phyloP scores from a whole-genome alignment of 1,284 basidiomycete species.

The Baeospora myosura region DNA sequence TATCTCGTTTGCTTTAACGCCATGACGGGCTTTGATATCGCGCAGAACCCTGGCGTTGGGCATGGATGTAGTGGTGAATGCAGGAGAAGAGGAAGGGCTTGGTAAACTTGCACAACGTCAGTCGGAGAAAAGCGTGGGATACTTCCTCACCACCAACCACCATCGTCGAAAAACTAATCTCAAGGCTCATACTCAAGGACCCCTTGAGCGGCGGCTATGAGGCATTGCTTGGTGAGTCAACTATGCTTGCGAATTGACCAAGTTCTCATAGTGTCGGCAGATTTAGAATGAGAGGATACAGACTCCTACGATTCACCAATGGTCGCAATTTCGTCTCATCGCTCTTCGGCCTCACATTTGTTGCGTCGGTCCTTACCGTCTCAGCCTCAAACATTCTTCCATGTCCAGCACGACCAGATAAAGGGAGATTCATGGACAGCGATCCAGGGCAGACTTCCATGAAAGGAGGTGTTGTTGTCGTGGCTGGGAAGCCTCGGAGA shows the following conservation, averaged over 20 bases:
- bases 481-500: constrained; percentile 44
- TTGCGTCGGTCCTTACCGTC: constrained; percentile 72
- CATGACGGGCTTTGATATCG: constrained; percentile 70
- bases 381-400: constrained; percentile 70
- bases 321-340: constrained; percentile 69
- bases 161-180: too few relatives aligned
- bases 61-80: too few relatives aligned
- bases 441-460: constrained; percentile 23
- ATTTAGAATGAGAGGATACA: constrained; percentile 50
- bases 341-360: constrained; percentile 71
- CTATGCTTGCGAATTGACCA: too few relatives aligned
- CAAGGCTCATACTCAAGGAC: background rate
- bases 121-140: too few relatives aligned
- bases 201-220: background rate
- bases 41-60: constrained; percentile 58
- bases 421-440: constrained; percentile 48
- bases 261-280: too few relatives aligned
- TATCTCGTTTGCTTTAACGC: constrained; percentile 70
- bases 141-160: too few relatives aligned
- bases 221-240: background rate
- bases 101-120: background rate
- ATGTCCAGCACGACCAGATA: constrained; percentile 59
- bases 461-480: constrained; percentile 12
- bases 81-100: background rate
- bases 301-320: constrained; percentile 56